Base-by-base conservation (phyloP, 805 yeast species). In the Candida silvicultrix region DNA sequence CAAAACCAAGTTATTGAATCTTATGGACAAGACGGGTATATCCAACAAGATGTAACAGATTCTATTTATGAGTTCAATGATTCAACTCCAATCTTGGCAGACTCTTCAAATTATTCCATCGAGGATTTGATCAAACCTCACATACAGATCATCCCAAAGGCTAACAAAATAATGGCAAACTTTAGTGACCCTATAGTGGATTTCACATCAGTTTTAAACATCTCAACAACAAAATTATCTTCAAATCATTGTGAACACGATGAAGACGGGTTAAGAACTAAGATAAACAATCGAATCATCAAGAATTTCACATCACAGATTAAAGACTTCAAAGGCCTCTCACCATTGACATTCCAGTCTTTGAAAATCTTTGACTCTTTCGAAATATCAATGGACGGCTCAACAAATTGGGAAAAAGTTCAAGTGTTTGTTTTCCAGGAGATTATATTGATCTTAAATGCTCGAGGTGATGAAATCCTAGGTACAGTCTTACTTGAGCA, bases 401-500 rank as follows among this genome's bases (percentile, higher is more conserved):
- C 52, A 7, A 58, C 57, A 8, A 58, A 58, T 25, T 74, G 77
- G 76, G 69, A 65, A 20, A 14, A 14, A 14, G 39, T 37, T 11
- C 39, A 37, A 37, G 11, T 7, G 14, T 37, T 37, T 21, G 16
- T 37, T 3, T 37, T 38, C 16, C 25, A 38, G 60, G 14, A 37
- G 14, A 11, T 37, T 11, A 20, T 37, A 15, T 21, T 37, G 8
- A 20, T 37, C 4, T 51, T 46, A 41, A 56, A 60, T 43, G 37
- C 28, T 6, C 54, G 54, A 6, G 57, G 55, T 2, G 49, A 54
- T 25, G 45, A 50, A 2, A 52, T 74, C 11, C 56, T 68, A n/a
- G 81, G 81, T 1, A 65, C 70, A 41, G 57, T 77, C 4, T 58
- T 68, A 20, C 46, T 69, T 14, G 62, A 68, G 11, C 74, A 69